Conservation (phyloP, 495 filamentous ascomycete genomes). For the Parathielavia hyrcaniae region DNA sequence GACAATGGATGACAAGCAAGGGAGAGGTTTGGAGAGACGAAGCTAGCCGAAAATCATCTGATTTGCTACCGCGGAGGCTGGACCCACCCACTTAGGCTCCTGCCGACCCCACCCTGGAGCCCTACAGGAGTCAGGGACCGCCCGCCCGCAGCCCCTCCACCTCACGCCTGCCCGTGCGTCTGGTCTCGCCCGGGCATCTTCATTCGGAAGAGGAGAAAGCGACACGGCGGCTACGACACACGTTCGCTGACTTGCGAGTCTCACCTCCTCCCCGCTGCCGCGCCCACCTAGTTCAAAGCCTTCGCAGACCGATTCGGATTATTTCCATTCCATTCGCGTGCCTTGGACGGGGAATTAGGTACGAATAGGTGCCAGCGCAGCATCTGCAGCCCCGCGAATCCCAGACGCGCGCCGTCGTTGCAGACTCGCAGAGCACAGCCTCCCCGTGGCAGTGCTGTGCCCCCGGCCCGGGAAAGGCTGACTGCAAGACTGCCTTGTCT, state of each 20-base stretch:
- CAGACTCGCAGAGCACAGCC: conserved; percentile 29
- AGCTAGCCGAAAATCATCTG: neutral
- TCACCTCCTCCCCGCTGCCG: neutral
- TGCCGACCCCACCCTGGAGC: neutral
- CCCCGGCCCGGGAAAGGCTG: conserved; percentile 29
- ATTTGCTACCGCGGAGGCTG: neutral
- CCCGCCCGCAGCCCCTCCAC: conserved; percentile 1
- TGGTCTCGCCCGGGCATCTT: no score
- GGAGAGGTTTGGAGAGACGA: neutral
- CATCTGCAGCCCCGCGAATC: conserved; percentile 17
- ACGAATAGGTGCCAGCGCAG: conserved; percentile 23
- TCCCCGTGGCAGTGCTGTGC: conserved; percentile 33
- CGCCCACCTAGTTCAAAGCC: neutral
- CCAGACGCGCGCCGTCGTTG: conserved; percentile 23
- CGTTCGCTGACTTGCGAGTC: neutral
- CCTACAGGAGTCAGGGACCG: neutral
- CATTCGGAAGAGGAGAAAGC: conserved; percentile 12
- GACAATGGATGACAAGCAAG: neutral
- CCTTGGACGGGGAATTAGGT: neutral
- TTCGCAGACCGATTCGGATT: neutral
- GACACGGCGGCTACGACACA: conserved; percentile 13
- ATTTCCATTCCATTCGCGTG: neutral
- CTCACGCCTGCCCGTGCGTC: neutral
- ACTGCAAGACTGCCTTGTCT: conserved; percentile 34
- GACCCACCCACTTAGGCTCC: conserved; percentile 9